Conservation (phyloP, 306 rosid species). For the Glycine tomentella region DNA sequence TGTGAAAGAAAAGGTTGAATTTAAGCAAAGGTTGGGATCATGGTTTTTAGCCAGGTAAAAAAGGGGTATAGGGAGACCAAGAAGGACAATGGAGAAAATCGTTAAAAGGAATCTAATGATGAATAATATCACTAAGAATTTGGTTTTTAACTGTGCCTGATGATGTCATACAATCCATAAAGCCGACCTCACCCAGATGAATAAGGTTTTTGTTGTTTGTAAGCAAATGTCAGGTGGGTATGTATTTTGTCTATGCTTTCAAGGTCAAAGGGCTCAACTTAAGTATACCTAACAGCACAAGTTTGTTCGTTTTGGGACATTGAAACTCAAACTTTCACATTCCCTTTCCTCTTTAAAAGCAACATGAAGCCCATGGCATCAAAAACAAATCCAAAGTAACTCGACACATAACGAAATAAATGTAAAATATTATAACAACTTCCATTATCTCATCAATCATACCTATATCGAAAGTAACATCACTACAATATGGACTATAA, state of each 20-base stretch:
- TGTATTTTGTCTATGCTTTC: background rate
- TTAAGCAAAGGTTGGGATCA: background rate
- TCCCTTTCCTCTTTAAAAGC: conserved; percentile 6
- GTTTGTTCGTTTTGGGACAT: background rate
- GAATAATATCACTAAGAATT: background rate
- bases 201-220: background rate
- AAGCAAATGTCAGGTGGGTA: background rate
- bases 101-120: background rate
- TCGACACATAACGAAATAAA: background rate
- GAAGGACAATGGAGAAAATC: background rate
- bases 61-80: background rate
- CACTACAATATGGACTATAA: background rate
- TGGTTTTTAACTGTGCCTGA: background rate
- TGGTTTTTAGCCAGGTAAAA: background rate
- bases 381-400: background rate
- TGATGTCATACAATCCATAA: background rate
- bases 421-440: background rate
- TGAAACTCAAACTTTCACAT: conserved; percentile 12
- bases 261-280: background rate
- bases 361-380: background rate
- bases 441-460: background rate
- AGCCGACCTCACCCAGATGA: background rate
- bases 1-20: background rate
- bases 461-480: conserved; percentile 12
- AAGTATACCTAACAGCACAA: background rate